Evolutionary conservation across 2,329 filamentous ascomycete genomes (phyloP), one percentile per base, ranked within the genome.

Genomic region (Lomentospora prolificans): DNA sequence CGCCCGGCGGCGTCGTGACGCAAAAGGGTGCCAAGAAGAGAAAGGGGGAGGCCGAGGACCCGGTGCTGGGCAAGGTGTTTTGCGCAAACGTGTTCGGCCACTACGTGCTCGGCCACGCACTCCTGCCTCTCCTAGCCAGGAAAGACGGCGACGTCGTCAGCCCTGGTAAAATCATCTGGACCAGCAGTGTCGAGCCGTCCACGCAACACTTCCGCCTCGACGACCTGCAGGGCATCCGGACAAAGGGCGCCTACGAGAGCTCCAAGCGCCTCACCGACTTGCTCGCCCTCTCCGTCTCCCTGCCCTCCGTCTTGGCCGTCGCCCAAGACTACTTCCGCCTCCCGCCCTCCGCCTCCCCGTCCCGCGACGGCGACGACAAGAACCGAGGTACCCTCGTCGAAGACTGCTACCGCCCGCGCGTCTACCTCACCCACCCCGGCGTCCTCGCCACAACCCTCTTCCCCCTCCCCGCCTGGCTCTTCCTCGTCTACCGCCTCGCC

Each of bases 41-140:
- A 8, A 19, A n/a, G 48, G 39, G 41, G 51, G 66, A 69, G 59
- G 22, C 9, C 1, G 51, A 53, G 6, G 14, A 48, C 2, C 84
- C 86, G 0, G 72, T 75, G 4, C 73, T 99, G 0, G 91, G 90
- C 3, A 79, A 89, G 61, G 83, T 96, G 17, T 99, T 97, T 67
- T 87, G 86, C 67, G 86, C 92, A 52, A 97, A 97, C 66, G 80
- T 96, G 28, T 97, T 99, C 66, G 94, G 94, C 0, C 94, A 99
- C 72, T 97, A 99, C 67, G 73, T 96, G 64, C 82, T 99, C 24
- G 82, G 82, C 14, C 91, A 96, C 68, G 83, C 86, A 65, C 78
- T 97, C 9, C 78, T 87, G 61, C 86, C 89, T 0, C 75, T 96
- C 9, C 78, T 99, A 62, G 72, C 74, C 63, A 74, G 81, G 53